Evolutionary conservation across 1,284 basidiomycete genomes (phyloP).

Genomic region (Clitocybe nebularis): DNA sequence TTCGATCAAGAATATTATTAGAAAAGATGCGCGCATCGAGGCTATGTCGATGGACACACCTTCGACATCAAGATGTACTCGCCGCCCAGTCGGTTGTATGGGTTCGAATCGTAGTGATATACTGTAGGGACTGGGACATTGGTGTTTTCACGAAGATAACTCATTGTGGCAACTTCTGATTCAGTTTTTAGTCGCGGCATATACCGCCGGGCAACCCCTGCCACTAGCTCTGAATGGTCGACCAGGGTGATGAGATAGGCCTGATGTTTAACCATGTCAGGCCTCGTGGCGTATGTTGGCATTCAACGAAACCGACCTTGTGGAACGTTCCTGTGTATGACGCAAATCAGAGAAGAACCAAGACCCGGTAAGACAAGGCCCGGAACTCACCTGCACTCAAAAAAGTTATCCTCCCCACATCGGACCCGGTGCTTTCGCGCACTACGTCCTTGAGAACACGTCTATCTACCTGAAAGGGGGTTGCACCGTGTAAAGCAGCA

Average conservation of each 20-base stretch:
- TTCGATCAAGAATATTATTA: slow-evolving; percentile 29
- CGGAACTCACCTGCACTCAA: slow-evolving; percentile 62
- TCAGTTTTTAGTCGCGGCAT: slow-evolving; percentile 81
- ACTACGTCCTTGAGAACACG: slow-evolving; percentile 70
- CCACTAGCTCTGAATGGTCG: slow-evolving; percentile 59
- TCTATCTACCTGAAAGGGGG: slow-evolving; percentile 70
- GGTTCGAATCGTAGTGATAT: slow-evolving; percentile 74
- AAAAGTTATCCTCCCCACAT: slow-evolving; percentile 67
- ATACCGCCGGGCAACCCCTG: slow-evolving; percentile 74
- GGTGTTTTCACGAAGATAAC: slow-evolving; percentile 66
- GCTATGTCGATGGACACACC: slow-evolving; percentile 36
- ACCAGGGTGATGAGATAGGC: slow-evolving; percentile 72
- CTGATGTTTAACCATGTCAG: slow-evolving; percentile 31
- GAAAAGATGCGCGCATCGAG: slow-evolving; percentile 9
- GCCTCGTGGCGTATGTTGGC: neutral
- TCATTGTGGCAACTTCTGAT: slow-evolving; percentile 78
- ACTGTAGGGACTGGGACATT: slow-evolving; percentile 68
- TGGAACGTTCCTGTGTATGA: slow-evolving; percentile 64
- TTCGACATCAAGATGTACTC: slow-evolving; percentile 84
- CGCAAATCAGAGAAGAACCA: slow-evolving; percentile 4
- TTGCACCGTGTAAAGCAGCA: slow-evolving; percentile 49
- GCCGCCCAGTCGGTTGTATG: slow-evolving; percentile 75
- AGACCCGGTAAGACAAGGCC: slow-evolving; percentile 12
- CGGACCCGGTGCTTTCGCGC: slow-evolving; percentile 57
- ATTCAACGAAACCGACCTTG: slow-evolving; percentile 41